A percentile compares a stretch with the other conserved stretches of the same genome.
These are phyloP conservation scores for Scopulariopsis brevicaulis DNA, from an alignment of 2,329 filamentous ascomycete species.

Conservation along the genomic window DNA sequence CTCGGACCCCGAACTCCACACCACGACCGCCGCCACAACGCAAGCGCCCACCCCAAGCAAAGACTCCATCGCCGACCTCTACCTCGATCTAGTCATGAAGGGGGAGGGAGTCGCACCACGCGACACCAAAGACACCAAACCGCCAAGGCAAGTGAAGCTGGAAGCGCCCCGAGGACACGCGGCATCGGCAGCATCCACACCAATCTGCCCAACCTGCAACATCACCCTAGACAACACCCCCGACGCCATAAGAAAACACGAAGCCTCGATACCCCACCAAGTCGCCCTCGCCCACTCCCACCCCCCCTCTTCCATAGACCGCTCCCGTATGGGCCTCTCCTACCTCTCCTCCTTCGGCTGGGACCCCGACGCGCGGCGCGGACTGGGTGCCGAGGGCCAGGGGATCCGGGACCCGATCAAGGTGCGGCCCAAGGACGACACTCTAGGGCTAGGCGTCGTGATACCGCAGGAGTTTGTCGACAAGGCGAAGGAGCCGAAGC, in stretches of 20 bases:
- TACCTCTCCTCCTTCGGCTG: constrained; percentile 59
- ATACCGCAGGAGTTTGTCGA: constrained; percentile 26
- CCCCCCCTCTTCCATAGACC: constrained; percentile 60
- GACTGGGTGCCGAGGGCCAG: constrained; percentile 59
- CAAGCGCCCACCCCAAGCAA: not conserved
- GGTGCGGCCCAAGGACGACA: constrained; percentile 59
- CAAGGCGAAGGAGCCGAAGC: constrained; percentile 27
- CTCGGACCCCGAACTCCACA: constrained; percentile 19
- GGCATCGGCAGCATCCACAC: not conserved
- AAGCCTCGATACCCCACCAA: constrained; percentile 59
- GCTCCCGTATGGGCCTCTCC: constrained; percentile 56
- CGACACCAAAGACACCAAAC: not conserved
- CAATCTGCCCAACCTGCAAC: constrained; percentile 22
- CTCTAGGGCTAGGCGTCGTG: constrained; percentile 55
- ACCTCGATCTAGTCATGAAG: constrained; percentile 56
- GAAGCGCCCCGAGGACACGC: not conserved
- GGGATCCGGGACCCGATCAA: constrained; percentile 72
- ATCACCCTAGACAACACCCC: constrained; percentile 16
- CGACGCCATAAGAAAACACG: constrained; percentile 28
- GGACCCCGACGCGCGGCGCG: constrained; percentile 61
- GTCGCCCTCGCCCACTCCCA: constrained; percentile 57
- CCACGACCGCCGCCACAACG: not conserved
- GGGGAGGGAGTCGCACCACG: constrained; percentile 12
- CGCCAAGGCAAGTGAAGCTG: no score
- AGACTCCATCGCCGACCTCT: constrained; percentile 33